Percentiles rank a stretch among this genome's conserved stretches.
Conservation (phyloP, 257 asterid genomes). For the Jacaranda copaia region DNA sequence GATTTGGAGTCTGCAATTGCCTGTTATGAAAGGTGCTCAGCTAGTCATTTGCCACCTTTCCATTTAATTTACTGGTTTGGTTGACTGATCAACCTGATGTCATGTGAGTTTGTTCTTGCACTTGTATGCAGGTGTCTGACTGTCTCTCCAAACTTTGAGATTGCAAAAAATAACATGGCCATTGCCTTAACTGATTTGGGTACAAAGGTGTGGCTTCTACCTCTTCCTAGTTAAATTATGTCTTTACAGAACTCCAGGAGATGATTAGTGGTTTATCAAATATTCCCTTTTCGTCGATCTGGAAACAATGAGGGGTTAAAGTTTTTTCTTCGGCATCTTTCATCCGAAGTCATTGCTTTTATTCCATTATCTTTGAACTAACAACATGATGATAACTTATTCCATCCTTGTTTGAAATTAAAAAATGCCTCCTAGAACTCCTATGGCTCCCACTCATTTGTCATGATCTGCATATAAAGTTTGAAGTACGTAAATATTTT, state of each 20-base stretch:
- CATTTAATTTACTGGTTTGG: slow-evolving; percentile 31
- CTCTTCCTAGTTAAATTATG: slow-evolving; percentile 15
- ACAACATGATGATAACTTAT: slow-evolving; percentile 12
- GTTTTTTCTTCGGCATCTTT: background rate
- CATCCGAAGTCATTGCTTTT: slow-evolving; percentile 13
- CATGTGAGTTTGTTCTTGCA: slow-evolving; percentile 28
- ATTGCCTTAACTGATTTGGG: slow-evolving; percentile 99
- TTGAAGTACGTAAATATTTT: background rate
- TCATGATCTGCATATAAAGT: slow-evolving; percentile 13
- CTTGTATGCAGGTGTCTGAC: slow-evolving; percentile 78
- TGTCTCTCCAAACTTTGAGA: slow-evolving; percentile 98
- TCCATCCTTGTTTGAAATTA: slow-evolving; percentile 14
- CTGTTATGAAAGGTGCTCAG: slow-evolving; percentile 87
- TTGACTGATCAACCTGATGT: slow-evolving; percentile 37
- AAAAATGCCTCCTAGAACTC: background rate
- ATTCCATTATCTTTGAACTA: slow-evolving; percentile 15
- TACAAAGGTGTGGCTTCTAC: slow-evolving; percentile 75
- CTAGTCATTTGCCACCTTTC: slow-evolving; percentile 20
- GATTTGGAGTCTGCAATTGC: slow-evolving; percentile 97
- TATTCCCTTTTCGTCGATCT: background rate
- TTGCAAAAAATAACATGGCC: slow-evolving; percentile 99
- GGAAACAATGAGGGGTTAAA: slow-evolving; percentile 15
- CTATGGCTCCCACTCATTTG: background rate
- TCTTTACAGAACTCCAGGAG: slow-evolving; percentile 29
- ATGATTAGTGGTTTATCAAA: slow-evolving; percentile 11